phyloP scores from a whole-genome alignment of 805 yeast species.

The Sugiyamaella valdiviana region DNA sequence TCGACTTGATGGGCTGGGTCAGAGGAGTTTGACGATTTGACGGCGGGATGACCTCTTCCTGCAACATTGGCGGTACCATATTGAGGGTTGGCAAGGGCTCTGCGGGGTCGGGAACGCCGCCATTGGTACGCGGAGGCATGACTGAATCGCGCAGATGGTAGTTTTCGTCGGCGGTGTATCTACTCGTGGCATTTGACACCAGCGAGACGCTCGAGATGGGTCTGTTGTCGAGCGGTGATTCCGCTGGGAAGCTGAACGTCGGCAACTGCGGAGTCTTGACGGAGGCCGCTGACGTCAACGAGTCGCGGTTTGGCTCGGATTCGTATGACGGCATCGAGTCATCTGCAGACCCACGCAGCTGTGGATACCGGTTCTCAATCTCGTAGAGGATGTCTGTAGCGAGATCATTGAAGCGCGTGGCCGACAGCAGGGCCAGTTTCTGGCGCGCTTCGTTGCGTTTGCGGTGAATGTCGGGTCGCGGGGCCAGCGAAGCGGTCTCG shows the following conservation, averaged over 20 bases:
- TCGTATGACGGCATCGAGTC: constrained; percentile 4
- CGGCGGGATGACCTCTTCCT: constrained; percentile 11
- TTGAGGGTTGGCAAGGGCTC: constrained; percentile 1
- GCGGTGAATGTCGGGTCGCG: constrained; percentile 74
- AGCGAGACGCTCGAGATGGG: not conserved
- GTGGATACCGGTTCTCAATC: constrained; percentile 68
- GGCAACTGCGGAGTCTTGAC: not conserved
- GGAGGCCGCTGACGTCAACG: not conserved
- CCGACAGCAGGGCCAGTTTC: constrained; percentile 79
- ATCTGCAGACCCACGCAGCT: constrained; percentile 23
- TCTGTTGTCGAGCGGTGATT: not conserved
- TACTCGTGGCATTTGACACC: constrained; percentile 7
- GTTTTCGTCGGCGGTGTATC: constrained; percentile 8
- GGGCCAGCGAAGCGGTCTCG: constrained; percentile 49
- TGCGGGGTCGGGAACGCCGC: not conserved
- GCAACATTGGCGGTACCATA: constrained; percentile 1
- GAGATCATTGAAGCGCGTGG: constrained; percentile 76
- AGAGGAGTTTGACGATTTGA: constrained; percentile 7
- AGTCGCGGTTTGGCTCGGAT: not conserved
- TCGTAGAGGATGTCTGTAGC: constrained; percentile 85
- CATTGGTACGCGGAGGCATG: constrained; percentile 4
- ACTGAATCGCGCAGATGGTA: constrained; percentile 9
- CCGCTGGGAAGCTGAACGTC: not conserved
- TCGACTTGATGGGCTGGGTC: constrained; percentile 10
- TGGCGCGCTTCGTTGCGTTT: constrained; percentile 94